Base-by-base conservation (phyloP, 2,329 filamentous ascomycete genomes). In the Gnomoniopsis smithogilvyi region DNA sequence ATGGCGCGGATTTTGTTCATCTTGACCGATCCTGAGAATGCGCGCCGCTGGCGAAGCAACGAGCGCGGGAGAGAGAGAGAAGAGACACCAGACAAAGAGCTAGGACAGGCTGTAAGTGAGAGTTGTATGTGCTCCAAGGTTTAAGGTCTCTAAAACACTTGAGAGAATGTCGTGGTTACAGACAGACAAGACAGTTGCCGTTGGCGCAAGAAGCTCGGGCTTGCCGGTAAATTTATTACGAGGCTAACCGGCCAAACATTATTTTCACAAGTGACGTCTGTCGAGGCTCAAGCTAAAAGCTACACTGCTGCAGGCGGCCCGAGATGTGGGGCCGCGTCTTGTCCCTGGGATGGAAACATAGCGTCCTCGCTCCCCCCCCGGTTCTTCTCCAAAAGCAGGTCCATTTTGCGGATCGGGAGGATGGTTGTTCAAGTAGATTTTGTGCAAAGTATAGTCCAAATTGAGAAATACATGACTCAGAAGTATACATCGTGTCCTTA, bases 1-100 rank as follows among this genome's bases (percentile, higher is more conserved):
- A 97, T 95, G 60, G 92, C 88, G 67, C 92, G 90, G 66, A 99
- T 95, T 66, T 91, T 89, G 73, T 99, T 97, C 95, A 99, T 99
- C 30, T 65, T 78, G 68, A 54, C 19, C 49, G 47, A 38, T 33
- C 26, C 50, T 26, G 57, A 54, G 50, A 38, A 4, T 24, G 19
- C n/a, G 45, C 45, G 21, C 45, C 24, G 11, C 22, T 38, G 24
- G n/a, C 33, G 12, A 3, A 14, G 33, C 45, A 10, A 43, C 30
- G 3, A 17, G 45, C 15, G 2, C 4, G 8, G 17, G 34, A 26
- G 19, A 6, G 30, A 50, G 14, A 17, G 21, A 24, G 7, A 19
- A 7, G 17, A 21, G 21, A n/a, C 11, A 6, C 21, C 19, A 11
- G 19, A 46, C 8, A 11, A n/a, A 46, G 17, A 46, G 8, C 7